Base-by-base conservation (phyloP, 495 filamentous ascomycete species). In the Lasiosphaeris hirsuta region DNA sequence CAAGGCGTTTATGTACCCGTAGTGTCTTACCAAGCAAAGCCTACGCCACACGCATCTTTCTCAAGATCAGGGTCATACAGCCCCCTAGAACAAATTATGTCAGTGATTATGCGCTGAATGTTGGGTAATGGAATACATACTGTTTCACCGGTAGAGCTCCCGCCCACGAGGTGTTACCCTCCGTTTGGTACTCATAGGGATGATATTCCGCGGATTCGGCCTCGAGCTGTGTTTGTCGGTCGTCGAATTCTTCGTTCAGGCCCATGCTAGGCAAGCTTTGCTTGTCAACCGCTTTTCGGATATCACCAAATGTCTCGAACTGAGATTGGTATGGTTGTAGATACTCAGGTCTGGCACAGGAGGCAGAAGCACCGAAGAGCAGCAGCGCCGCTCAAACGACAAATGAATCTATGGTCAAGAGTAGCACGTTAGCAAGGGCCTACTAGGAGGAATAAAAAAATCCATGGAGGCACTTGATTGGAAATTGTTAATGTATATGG, bases 21-120 rank as follows among this genome's bases (percentile, higher is more conserved):
- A 39, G 30, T 19, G 18, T 82, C 90, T 78, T 80, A 97, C 92
- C 94, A 96, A 71, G 94, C 92, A 75, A 99, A 99, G 68, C 94
- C 95, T 63, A 99, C 94, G 87, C 94, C 94, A 70, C 94, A 99
- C 44, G 94, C 90, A 92, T 99, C 94, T 75, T 99, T 99, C 74
- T 99, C 94, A 54, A 94, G 86, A 67, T 87, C 85, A 52, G 94
- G 94, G 73, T 97, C 92, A 69, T 99, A 99, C 35, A 99, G 84
- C 76, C 93, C 94, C 65, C 80, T 41, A 36, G 23, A 10, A 35
- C n/a, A 10, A 9, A 55, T 2, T 7, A 7, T 36, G 43, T 67
- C 39, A 67, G 57, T 43, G 13, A 5, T 30, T 30, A 2, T 30
- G 23, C 23, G 23, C 23, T 30, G 23, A 5, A 30, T 30, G 23